These are phyloP conservation scores for Fusarium floridanum DNA, from an alignment of 2,329 filamentous ascomycete genomes.

Conservation along the genomic window DNA sequence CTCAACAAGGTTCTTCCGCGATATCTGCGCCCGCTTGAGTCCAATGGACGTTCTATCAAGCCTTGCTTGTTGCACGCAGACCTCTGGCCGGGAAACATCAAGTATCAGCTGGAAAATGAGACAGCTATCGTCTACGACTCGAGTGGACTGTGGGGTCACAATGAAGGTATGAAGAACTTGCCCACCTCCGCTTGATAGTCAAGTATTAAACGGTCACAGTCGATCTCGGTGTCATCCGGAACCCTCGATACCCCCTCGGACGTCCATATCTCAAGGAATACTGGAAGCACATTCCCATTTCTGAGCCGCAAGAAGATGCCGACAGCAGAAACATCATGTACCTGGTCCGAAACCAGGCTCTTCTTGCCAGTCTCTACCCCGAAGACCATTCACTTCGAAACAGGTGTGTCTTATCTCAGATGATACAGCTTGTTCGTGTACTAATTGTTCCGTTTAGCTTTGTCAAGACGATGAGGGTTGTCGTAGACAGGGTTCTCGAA, in stretches of 20 bases:
- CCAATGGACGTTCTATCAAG: background rate
- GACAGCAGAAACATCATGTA: background rate
- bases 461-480: background rate
- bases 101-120: background rate
- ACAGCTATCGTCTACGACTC: background rate
- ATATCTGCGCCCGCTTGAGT: background rate
- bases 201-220: background rate
- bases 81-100: background rate
- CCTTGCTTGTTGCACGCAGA: background rate
- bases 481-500: background rate
- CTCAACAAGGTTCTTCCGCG: background rate
- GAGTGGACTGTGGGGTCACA: background rate
- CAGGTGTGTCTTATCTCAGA: background rate
- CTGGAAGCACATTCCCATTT: background rate
- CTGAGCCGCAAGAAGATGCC: background rate
- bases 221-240: background rate
- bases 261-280: background rate
- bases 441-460: background rate
- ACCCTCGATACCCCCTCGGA: background rate
- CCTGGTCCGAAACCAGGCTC: background rate
- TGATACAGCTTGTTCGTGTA: background rate
- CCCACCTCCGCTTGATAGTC: no score
- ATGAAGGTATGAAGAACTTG: background rate
- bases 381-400: background rate
- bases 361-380: background rate